These are phyloP conservation scores for Cenchrus purpureus DNA, from an alignment of 176 grass and related monocot species.

Conservation along the genomic window DNA sequence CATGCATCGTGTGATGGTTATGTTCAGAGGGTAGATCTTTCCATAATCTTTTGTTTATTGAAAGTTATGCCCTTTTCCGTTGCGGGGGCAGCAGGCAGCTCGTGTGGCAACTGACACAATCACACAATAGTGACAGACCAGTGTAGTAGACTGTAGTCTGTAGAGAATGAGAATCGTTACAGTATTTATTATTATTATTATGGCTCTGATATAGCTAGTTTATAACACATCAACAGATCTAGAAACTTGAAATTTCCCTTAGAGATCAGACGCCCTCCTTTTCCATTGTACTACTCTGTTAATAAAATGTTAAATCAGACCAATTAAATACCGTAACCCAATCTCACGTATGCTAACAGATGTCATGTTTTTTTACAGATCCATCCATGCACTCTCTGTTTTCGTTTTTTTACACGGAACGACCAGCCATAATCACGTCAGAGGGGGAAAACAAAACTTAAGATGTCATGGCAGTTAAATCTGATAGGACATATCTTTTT, in stretches of 20 bases:
- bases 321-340: no score
- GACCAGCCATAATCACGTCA: no score
- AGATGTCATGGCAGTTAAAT: no score
- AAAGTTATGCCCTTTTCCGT: neutral
- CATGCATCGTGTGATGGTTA: neutral
- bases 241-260: neutral
- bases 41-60: neutral
- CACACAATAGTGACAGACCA: neutral
- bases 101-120: neutral
- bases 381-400: no score
- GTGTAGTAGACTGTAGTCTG: neutral
- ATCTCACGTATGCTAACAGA: no score
- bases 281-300: neutral
- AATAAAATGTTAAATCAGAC: no score
- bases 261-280: neutral
- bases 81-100: neutral
- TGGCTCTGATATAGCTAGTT: neutral
- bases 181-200: no score
- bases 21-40: slow-evolving; percentile 2
- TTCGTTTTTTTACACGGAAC: no score
- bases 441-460: no score
- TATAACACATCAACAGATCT: neutral
- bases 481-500: no score
- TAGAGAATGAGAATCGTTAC: neutral
- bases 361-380: no score